These are phyloP conservation scores for Eucalyptus guilfoylei DNA, from an alignment of 345 rosid species.

Conservation along the genomic window DNA sequence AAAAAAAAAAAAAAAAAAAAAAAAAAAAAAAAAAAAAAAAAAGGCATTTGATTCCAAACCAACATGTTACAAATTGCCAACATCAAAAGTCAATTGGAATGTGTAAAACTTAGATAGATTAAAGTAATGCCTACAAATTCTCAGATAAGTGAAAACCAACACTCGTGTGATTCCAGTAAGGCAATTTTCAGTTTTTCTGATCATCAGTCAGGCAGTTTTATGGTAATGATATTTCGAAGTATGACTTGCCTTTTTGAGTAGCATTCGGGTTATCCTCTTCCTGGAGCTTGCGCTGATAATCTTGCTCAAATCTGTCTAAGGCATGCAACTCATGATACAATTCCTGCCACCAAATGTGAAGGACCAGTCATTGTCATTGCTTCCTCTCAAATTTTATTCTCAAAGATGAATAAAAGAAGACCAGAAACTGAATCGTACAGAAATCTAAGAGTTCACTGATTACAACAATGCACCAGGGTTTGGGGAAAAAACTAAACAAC, in stretches of 20 bases:
- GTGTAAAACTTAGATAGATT: neutral
- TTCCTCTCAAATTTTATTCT: neutral
- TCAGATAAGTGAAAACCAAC: neutral
- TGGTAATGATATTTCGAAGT: neutral
- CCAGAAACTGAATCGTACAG: neutral
- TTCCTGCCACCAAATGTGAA: slow-evolving; percentile 42
- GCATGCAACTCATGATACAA: slow-evolving; percentile 94
- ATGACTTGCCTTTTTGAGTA: slow-evolving; percentile 54
- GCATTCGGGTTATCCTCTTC: slow-evolving; percentile 78
- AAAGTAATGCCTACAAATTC: neutral
- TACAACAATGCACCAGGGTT: neutral
- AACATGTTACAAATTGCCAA: neutral
- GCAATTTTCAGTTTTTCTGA: neutral
- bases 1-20: neutral
- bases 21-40: neutral
- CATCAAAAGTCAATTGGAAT: neutral
- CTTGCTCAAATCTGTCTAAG: slow-evolving; percentile 97
- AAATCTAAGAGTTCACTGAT: neutral
- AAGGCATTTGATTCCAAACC: neutral
- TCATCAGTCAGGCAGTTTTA: neutral
- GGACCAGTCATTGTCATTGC: neutral
- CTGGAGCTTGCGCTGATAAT: slow-evolving; percentile 84
- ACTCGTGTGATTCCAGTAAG: neutral
- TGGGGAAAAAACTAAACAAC: neutral
- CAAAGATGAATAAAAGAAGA: neutral